phyloP scores from a whole-genome alignment of 1,284 basidiomycete genomes.

The Rhodotorula sp. region DNA sequence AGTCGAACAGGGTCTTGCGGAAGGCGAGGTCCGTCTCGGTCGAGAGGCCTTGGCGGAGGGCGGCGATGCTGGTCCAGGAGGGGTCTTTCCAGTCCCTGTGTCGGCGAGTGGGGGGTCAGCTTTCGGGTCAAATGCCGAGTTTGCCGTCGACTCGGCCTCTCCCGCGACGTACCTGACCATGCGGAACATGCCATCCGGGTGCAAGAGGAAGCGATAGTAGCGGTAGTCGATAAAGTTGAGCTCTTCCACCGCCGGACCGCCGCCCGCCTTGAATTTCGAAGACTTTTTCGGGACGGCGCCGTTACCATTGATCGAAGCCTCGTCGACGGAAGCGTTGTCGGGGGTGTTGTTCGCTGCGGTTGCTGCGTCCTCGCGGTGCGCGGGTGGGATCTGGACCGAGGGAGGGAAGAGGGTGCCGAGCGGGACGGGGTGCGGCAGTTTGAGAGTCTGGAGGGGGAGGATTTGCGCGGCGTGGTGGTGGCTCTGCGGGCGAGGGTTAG shows the following conservation, averaged over 20 bases:
- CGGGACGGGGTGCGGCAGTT: constrained; percentile 65
- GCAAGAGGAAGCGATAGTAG: constrained; percentile 85
- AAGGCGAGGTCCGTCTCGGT: constrained; percentile 60
- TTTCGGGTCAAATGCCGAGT: too few species aligned
- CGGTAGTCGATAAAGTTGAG: constrained; percentile 59
- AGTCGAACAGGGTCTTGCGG: constrained; percentile 72
- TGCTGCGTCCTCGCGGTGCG: constrained; percentile 37
- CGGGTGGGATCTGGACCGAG: constrained; percentile 35
- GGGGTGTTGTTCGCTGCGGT: constrained; percentile 50
- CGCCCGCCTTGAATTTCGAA: neutral
- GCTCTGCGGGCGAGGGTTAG: constrained; percentile 56
- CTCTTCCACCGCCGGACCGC: constrained; percentile 36
- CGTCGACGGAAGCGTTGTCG: constrained; percentile 49
- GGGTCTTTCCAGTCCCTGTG: constrained; percentile 88
- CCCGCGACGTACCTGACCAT: constrained; percentile 65
- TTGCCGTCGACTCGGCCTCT: too few species aligned
- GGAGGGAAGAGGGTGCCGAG: constrained; percentile 71
- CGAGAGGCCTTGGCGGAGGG: constrained; percentile 66
- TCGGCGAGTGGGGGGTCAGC: neutral
- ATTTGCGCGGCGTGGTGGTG: constrained; percentile 76
- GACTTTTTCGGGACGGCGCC: neutral
- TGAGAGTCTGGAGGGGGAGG: constrained; percentile 64
- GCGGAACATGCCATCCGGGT: constrained; percentile 78
- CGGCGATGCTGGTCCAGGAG: constrained; percentile 64
- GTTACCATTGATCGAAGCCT: neutral